Percentiles rank a stretch among this genome's conserved stretches.
Evolutionary conservation across 495 filamentous ascomycete species (phyloP).

Genomic region (Podospora pseudopauciseta): DNA sequence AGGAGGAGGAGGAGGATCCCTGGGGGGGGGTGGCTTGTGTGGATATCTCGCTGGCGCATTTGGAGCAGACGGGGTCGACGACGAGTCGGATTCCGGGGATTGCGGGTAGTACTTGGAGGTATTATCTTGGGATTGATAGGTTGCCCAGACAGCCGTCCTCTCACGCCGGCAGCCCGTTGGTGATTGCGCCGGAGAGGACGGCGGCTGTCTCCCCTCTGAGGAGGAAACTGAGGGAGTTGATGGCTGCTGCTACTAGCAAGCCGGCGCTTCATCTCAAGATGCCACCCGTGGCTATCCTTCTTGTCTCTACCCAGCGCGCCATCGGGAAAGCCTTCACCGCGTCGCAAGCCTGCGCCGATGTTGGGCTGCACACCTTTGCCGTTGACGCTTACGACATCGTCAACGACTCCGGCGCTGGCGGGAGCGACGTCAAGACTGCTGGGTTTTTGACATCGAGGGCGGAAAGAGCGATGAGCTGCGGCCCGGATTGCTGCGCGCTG

Average conservation of each 20-base stretch:
- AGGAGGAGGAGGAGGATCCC: conserved; percentile 54
- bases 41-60: conserved; percentile 76
- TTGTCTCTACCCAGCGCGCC: conserved; percentile 83
- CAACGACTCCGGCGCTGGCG: conserved; percentile 79
- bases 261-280: conserved; percentile 80
- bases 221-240: conserved; percentile 75
- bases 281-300: conserved; percentile 80
- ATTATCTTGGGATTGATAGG: conserved; percentile 73
- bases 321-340: conserved; percentile 85
- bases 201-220: conserved; percentile 66
- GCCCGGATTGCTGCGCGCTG: conserved; percentile 74
- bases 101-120: conserved; percentile 73
- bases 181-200: conserved; percentile 40
- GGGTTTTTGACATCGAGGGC: conserved; percentile 81
- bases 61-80: conserved; percentile 82
- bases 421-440: conserved; percentile 89
- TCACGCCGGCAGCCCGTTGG: conserved; percentile 41
- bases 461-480: conserved; percentile 85
- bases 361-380: conserved; percentile 83
- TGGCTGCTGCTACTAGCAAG: conserved; percentile 83
- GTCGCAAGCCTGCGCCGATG: conserved; percentile 72
- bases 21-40: conserved; percentile 85
- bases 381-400: conserved; percentile 93
- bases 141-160: conserved; percentile 37
- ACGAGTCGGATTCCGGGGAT: conserved; percentile 72